These are phyloP conservation scores for Pythium oligandrum DNA, from an alignment of 352 stramenopile species.

Conservation along the genomic window DNA sequence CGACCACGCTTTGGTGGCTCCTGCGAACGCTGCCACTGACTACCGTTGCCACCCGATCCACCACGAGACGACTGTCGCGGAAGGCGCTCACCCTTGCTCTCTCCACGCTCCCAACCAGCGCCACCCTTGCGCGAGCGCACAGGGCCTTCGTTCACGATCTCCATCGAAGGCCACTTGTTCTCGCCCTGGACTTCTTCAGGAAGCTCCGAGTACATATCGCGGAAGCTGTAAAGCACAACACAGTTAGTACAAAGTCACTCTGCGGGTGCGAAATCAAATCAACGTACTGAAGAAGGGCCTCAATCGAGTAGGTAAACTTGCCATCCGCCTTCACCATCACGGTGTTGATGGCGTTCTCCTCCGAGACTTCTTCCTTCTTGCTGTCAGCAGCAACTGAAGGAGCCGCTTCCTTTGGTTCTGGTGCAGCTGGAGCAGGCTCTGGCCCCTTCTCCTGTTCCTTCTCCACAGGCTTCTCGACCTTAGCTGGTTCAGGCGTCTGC, in stretches of 20 bases:
- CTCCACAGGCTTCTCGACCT: conserved; percentile 4
- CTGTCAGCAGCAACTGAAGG: conserved; percentile 1
- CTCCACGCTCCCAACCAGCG: conserved; percentile 14
- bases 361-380: conserved; percentile 5
- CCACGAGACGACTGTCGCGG: conserved; percentile 49
- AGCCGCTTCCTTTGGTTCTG: too few relatives aligned
- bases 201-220: conserved; percentile 24
- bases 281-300: conserved; percentile 20
- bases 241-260: conserved; percentile 4
- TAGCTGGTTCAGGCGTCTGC: background rate
- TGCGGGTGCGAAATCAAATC: conserved; percentile 2
- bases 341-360: conserved; percentile 11
- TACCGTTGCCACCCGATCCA: conserved; percentile 24
- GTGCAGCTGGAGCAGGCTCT: conserved; percentile 1
- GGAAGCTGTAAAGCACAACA: conserved; percentile 18
- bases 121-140: conserved; percentile 15
- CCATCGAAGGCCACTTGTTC: conserved; percentile 31
- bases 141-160: conserved; percentile 23
- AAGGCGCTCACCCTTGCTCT: conserved; percentile 17
- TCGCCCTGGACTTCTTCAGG: conserved; percentile 16
- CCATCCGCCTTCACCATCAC: conserved; percentile 15
- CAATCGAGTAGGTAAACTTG: conserved; percentile 29
- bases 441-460: background rate
- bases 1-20: conserved; percentile 49
- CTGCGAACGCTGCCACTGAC: conserved; percentile 66